These are phyloP conservation scores for Saururus chinensis DNA, from an alignment of 164 flowering plant genomes.

Conservation along the genomic window DNA sequence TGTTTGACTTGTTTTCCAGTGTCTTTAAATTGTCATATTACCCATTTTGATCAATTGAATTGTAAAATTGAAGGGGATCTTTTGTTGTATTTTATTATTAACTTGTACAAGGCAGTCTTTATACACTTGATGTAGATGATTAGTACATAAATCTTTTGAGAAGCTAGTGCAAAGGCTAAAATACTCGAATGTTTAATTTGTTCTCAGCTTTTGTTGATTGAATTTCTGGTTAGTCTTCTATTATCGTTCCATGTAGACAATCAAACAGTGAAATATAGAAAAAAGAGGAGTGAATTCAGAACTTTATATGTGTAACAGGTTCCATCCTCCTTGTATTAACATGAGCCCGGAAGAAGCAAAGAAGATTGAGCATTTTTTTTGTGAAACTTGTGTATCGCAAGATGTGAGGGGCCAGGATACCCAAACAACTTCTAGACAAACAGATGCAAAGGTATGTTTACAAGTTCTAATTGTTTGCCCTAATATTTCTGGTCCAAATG, in stretches of 20 bases:
- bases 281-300: not conserved
- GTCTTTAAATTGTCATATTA: too few relatives aligned
- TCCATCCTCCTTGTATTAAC: slow-evolving; percentile 70
- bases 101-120: too few relatives aligned
- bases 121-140: too few relatives aligned
- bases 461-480: not conserved
- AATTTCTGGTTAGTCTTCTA: not conserved
- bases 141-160: not conserved
- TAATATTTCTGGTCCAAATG: not conserved
- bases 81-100: too few relatives aligned
- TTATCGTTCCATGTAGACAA: too few relatives aligned
- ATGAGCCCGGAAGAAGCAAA: slow-evolving; percentile 67
- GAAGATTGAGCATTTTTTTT: slow-evolving; percentile 62
- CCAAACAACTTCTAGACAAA: slow-evolving; percentile 26
- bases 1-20: too few relatives aligned
- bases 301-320: slow-evolving; percentile 29
- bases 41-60: too few relatives aligned
- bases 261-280: not conserved
- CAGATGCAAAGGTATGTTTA: slow-evolving; percentile 51
- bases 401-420: slow-evolving; percentile 41
- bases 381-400: slow-evolving; percentile 50
- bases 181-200: not conserved
- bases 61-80: too few relatives aligned
- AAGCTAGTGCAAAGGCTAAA: not conserved
- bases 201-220: too few relatives aligned